phyloP scores from a whole-genome alignment of 108 stramenopile genomes.

The Cylindrotheca fusiformis region DNA sequence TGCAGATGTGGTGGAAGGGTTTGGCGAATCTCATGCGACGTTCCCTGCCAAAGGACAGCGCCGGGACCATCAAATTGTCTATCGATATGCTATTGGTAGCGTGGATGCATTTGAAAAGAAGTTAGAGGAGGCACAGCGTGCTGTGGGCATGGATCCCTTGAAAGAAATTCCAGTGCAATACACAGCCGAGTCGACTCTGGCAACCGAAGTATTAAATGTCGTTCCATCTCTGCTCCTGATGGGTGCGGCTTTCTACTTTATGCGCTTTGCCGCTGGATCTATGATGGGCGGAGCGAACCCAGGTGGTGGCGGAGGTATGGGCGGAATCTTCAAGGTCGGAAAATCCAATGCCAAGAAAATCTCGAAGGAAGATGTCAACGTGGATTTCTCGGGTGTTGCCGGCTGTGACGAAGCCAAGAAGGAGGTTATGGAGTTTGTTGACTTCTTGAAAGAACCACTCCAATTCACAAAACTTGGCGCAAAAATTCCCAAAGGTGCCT shows the following conservation, averaged over 20 bases:
- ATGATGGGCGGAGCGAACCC: conserved; percentile 63
- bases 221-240: conserved; percentile 81
- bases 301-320: conserved; percentile 73
- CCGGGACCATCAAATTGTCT: conserved; percentile 41
- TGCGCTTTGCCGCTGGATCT: conserved; percentile 66
- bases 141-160: conserved; percentile 67
- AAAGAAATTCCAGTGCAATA: conserved; percentile 95
- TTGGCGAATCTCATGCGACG: not conserved
- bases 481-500: conserved; percentile 93
- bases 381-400: conserved; percentile 89
- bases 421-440: conserved; percentile 96
- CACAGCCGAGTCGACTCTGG: conserved; percentile 82
- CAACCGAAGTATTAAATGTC: conserved; percentile 62
- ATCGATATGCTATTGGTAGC: conserved; percentile 92
- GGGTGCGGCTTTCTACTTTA: conserved; percentile 74
- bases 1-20: conserved; percentile 12
- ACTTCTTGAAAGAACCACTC: conserved; percentile 83
- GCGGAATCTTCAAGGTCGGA: conserved; percentile 80
- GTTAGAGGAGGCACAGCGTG: conserved; percentile 89
- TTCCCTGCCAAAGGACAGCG: conserved; percentile 5
- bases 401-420: conserved; percentile 95
- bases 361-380: conserved; percentile 66
- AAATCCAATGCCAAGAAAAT: conserved; percentile 72
- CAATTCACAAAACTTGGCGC: conserved; percentile 87
- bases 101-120: conserved; percentile 97